Conservation (phyloP, 1,284 basidiomycete genomes). For the Malassezia equina region DNA sequence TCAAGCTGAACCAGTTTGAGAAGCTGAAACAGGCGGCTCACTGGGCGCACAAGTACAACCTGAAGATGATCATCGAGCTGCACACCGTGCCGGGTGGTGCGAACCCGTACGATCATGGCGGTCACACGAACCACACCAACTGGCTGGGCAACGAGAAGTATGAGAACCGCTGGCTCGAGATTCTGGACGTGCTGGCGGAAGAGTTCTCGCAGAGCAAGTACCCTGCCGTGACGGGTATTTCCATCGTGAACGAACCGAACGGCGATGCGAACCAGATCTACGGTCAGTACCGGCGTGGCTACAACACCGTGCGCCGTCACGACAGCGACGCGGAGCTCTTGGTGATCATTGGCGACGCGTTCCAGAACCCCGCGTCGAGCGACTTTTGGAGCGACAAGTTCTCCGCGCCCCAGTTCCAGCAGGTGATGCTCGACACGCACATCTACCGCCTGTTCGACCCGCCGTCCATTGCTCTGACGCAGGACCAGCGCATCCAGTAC, state of each 20-base stretch:
- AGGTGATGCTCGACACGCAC: conserved; percentile 63
- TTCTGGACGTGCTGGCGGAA: conserved; percentile 55
- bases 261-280: conserved; percentile 22
- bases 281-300: conserved; percentile 31
- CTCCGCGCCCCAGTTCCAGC: conserved; percentile 53
- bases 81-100: conserved; percentile 51
- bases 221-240: conserved; percentile 32
- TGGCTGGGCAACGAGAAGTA: conserved; percentile 65
- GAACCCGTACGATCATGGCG: conserved; percentile 54
- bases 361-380: conserved; percentile 58
- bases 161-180: conserved; percentile 60
- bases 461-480: conserved; percentile 17
- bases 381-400: conserved; percentile 63
- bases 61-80: conserved; percentile 73
- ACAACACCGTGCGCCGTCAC: conserved; percentile 29
- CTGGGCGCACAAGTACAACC: conserved; percentile 65
- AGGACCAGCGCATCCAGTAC: conserved; percentile 29
- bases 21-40: conserved; percentile 57
- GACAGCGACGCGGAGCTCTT: conserved; percentile 21
- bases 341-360: conserved; percentile 68
- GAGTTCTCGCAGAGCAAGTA: conserved; percentile 31
- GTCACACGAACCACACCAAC: conserved; percentile 57
- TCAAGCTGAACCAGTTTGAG: conserved; percentile 63
- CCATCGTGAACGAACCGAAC: conserved; percentile 40
- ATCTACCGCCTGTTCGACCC: conserved; percentile 41